Evolutionary conservation across 352 stramenopile species (phyloP), one percentile per base, ranked within the genome.

Genomic region (Phytopythium kandeliae): DNA sequence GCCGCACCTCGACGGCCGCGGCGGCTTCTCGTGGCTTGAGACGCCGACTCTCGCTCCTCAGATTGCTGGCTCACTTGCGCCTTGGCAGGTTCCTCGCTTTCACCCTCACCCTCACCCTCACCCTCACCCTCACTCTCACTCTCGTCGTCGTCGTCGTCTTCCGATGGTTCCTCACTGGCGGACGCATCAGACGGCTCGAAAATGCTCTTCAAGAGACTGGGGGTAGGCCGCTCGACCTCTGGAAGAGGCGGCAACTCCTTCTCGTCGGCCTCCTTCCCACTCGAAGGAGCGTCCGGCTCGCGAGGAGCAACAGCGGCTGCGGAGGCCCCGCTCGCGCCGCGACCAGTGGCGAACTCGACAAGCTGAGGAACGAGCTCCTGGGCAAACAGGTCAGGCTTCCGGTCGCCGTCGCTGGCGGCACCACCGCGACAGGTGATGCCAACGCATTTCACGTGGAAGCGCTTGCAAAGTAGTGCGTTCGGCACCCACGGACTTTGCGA

Each of bases 141-240:
- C n/a, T 74, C 69, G n/a, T 50, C 63, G 10, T 74, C 62, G 7
- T 71, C 58, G 2, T 74, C 65, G 19, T 74, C 67, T 22, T 74
- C 67, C 6, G 53, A 63, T 5, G 74, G 59, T 19, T 84, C 67
- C 28, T 86, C 65, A 51, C 68, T 80, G 7, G 73, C 59, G 4
- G 60, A 72, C 28, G 71, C 80, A 43, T 92, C 83, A 2, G 78
- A 86, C 1, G 75, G 77, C 51, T 92, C 80, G 61, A 94, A 94
- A 48, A 94, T 91, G 16, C 79, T 85, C 62, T 85, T 80, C 22
- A 94, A 60, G 41, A 94, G 54, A 65, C 68, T 71, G 2, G 49
- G 48, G 8, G 71, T 63, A 3, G 78, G 68, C 31, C 79, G 78
- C 33, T 71, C 47, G n/a, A 67, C 58, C 33, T 58, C 52, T 33